A percentile compares a stretch with the other conserved stretches of the same genome.
Evolutionary conservation across 208 protist genomes (phyloP).

Genomic region (Crithidia expoeki): DNA sequence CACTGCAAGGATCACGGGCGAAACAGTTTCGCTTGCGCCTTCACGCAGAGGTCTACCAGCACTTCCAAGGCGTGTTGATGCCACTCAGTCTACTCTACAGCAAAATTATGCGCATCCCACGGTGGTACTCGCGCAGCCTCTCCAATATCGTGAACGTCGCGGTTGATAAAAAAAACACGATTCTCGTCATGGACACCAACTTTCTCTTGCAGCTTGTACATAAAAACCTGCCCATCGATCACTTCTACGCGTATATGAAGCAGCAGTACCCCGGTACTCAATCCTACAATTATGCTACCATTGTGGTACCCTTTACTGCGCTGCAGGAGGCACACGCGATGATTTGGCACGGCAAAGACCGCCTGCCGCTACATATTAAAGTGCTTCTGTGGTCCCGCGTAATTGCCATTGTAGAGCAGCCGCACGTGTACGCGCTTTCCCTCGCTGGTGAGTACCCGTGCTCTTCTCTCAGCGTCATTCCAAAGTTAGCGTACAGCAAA

Average conservation of each 20-base stretch:
- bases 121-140: slow-evolving; percentile 58
- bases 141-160: slow-evolving; percentile 41
- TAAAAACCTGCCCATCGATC: slow-evolving; percentile 72
- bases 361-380: slow-evolving; percentile 43
- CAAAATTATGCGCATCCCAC: slow-evolving; percentile 47
- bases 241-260: slow-evolving; percentile 67
- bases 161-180: slow-evolving; percentile 30
- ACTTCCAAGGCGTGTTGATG: slow-evolving; percentile 45
- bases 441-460: slow-evolving; percentile 67
- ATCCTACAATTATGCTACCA: slow-evolving; percentile 25
- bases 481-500: slow-evolving; percentile 70
- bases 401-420: slow-evolving; percentile 46
- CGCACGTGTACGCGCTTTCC: slow-evolving; percentile 58
- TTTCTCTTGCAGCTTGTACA: slow-evolving; percentile 79
- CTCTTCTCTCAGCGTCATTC: slow-evolving; percentile 52
- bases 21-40: slow-evolving; percentile 60
- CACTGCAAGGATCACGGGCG: neutral
- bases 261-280: slow-evolving; percentile 55
- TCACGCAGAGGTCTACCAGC: slow-evolving; percentile 53
- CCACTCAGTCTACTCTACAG: slow-evolving; percentile 53
- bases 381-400: slow-evolving; percentile 79
- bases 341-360: slow-evolving; percentile 60
- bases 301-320: slow-evolving; percentile 84
- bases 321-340: slow-evolving; percentile 63
- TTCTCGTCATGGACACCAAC: slow-evolving; percentile 86